Base-by-base conservation (phyloP, 148 eudicot genomes). In the Fagopyrum esculentum region DNA sequence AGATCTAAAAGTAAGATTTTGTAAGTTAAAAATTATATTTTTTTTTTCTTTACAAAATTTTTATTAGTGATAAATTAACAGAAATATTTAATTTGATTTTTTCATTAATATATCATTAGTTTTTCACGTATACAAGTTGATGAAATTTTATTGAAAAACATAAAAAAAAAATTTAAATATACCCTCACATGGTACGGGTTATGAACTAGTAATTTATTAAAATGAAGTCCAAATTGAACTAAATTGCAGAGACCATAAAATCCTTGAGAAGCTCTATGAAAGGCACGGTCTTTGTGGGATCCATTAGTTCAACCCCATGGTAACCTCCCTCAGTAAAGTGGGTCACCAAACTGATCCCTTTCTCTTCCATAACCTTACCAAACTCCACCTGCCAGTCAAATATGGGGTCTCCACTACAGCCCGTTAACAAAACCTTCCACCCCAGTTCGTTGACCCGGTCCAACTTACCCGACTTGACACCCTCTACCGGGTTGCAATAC, bases 311-410 rank as follows among this genome's bases (percentile, higher is more conserved):
- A 50, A 81, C 88, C 8, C 81, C 97, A 77, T 93, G 98, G 54
- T 70, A 79, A 6, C 97, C 98, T 2, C 75, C 87, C 7, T 91
- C 90, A 52, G 75, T 77, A 54, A 91, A 81, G 52, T 68, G 59
- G 4, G 81, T 1, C 66, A 76, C 85, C 83, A 89, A 87, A 74
- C 74, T 72, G 77, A 85, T 89, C 8, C 96, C 97, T 43, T 77
- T 81, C 26, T 86, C 79, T 86, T 83, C 86, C 78, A 91, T 50
- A 84, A 87, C 77, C 75, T 80, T 78, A 19, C 75, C 93, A 56
- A 87, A 69, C 82, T 85, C 89, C 84, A 78, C 88, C 78, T 90
- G 93, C 77, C 87, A 69, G 73, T 93, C 98, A 4, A 91, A 80
- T 40, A 93, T 78, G 9, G 93, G 92, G 80, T 93, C 97, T 57